Conservation (phyloP, 2,329 filamentous ascomycete species). For the Apiospora pterosperma region DNA sequence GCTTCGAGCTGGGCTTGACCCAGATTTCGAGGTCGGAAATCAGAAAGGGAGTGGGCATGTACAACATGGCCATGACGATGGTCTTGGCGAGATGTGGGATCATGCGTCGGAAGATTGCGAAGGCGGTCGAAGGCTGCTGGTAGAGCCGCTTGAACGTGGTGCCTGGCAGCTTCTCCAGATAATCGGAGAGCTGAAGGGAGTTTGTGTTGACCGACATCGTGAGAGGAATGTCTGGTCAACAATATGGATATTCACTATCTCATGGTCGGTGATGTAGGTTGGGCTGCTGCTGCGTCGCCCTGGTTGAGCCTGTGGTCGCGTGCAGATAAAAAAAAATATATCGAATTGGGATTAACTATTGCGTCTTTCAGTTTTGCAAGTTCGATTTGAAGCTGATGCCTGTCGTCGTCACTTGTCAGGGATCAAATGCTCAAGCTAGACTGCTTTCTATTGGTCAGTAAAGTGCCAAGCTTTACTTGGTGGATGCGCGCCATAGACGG, state of each 20-base stretch:
- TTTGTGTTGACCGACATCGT: slow-evolving; percentile 26
- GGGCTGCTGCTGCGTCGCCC: not conserved
- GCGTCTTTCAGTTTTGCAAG: not conserved
- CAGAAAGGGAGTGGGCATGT: slow-evolving; percentile 77
- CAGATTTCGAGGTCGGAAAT: slow-evolving; percentile 81
- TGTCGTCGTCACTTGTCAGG: not conserved
- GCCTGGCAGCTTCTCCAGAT: slow-evolving; percentile 86
- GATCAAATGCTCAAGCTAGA: not conserved
- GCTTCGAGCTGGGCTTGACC: slow-evolving; percentile 65
- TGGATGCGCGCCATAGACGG: not conserved
- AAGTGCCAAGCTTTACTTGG: not conserved
- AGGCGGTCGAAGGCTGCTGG: slow-evolving; percentile 89
- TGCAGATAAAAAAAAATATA: not conserved
- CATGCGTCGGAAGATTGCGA: slow-evolving; percentile 97
- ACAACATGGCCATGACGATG: slow-evolving; percentile 93
- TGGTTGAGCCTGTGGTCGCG: not conserved
- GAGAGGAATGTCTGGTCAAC: slow-evolving; percentile 5
- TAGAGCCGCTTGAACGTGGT: slow-evolving; percentile 90
- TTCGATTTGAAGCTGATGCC: not conserved
- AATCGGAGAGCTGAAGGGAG: slow-evolving; percentile 71
- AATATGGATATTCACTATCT: not conserved
- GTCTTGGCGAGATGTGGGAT: slow-evolving; percentile 91
- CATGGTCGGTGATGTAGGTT: not conserved
- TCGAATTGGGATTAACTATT: not conserved
- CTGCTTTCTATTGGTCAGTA: not conserved